Evolutionary conservation across 2,329 filamentous ascomycete genomes (phyloP), one percentile per base, ranked within the genome.

Genomic region (Chaetomium olivaceum): DNA sequence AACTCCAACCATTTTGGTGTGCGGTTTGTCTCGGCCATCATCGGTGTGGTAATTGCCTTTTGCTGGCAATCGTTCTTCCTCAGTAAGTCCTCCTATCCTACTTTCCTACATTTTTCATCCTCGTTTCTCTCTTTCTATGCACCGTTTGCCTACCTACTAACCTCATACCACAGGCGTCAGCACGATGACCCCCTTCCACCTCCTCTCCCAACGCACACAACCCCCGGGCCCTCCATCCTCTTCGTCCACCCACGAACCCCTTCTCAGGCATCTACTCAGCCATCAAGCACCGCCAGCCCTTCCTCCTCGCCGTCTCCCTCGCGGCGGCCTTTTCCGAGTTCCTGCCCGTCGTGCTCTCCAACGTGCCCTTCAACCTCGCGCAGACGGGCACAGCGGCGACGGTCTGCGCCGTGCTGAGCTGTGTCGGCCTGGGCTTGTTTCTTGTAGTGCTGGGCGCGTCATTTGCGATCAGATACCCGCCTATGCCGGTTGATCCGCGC

Each of bases 331-430:
- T 83, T 2, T 77, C 81, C 25, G 82, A 85, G 58, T 79, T 83
- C 57, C 77, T 85, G n/a, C 82, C 82, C 1, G 74, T 84, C 23
- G 74, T 82, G 1, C 76, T 85, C 2, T 77, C 80, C 69, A 84
- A 83, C 66, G 76, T 84, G 1, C 80, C 82, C 0, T 82, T 81
- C 71, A 80, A 77, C 61, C 75, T 79, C 2, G 77, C 78, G 0
- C 79, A 81, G 60, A 77, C 77, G 0, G 72, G 75, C 39, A 71
- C 71, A 19, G 77, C 80, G 0, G 79, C 81, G 57, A 74, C 74
- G 0, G 73, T 79, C 6, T 83, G 80, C 67, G 76, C 79, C 0
- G 77, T 77, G 31, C 65, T 82, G 11, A 75, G 76, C 0, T 74
- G 78, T 1, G 68, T 76, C 0, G 73, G 82, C 3, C 64, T 85